A percentile compares a stretch with the other conserved stretches of the same genome.
These are phyloP conservation scores for Hemileia vastatrix DNA, from an alignment of 1,284 basidiomycete species.

Conservation along the genomic window DNA sequence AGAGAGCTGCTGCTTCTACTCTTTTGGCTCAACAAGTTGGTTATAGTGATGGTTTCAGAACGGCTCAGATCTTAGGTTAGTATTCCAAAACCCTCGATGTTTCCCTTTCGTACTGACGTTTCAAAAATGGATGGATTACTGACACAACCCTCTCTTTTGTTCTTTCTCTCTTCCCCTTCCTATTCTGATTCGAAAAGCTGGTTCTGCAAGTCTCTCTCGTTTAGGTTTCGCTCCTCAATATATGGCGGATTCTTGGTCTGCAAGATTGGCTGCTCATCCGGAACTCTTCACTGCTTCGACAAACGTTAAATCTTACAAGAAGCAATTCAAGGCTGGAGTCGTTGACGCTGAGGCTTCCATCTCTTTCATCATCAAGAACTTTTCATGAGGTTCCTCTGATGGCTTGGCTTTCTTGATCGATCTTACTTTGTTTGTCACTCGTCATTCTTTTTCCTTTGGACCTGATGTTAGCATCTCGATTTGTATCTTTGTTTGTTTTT, in stretches of 20 bases:
- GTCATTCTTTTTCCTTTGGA: no score
- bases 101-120: no score
- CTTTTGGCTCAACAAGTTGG: conserved; percentile 13
- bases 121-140: no score
- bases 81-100: conserved; percentile 19
- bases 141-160: background rate
- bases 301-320: conserved; percentile 23
- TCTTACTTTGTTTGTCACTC: no score
- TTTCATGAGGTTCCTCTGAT: no score
- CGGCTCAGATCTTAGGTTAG: conserved; percentile 34
- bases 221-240: conserved; percentile 36
- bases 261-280: conserved; percentile 6
- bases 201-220: conserved; percentile 25
- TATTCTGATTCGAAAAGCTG: background rate
- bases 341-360: conserved; percentile 29
- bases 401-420: no score
- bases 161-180: background rate
- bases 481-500: no score
- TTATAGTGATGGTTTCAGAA: conserved; percentile 37
- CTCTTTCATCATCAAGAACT: conserved; percentile 2
- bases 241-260: conserved; percentile 32
- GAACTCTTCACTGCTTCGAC: background rate
- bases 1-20: background rate
- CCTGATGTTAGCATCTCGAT: no score
- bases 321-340: conserved; percentile 29